A percentile compares a stretch with the other conserved stretches of the same genome.
phyloP scores from a whole-genome alignment of 2,329 filamentous ascomycete genomes.

The Fusarium newnesense region DNA sequence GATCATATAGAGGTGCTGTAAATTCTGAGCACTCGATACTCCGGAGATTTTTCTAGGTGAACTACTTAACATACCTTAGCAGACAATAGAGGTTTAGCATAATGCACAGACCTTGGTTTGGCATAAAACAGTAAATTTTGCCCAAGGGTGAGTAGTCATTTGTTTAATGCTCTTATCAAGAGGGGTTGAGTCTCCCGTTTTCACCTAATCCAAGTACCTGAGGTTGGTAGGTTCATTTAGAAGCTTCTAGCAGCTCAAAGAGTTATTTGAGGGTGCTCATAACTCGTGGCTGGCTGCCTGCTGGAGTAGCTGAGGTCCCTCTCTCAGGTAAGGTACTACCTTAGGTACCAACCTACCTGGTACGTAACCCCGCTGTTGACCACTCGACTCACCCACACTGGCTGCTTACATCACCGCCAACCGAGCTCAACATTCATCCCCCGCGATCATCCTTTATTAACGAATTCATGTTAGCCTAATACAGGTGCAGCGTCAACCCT shows the following conservation, averaged over 20 bases:
- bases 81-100: neutral
- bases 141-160: neutral
- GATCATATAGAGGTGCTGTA: neutral
- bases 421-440: constrained; percentile 20
- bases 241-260: constrained; percentile 18
- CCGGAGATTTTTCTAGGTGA: neutral
- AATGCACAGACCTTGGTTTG: neutral
- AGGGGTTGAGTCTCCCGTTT: neutral
- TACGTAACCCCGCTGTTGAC: constrained; percentile 26
- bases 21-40: too few species aligned
- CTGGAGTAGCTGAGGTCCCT: neutral
- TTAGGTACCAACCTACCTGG: too few species aligned
- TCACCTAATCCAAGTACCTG: too few species aligned
- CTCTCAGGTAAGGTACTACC: neutral
- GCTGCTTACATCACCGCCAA: constrained; percentile 36
- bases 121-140: neutral
- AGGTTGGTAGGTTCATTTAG: neutral
- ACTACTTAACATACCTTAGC: neutral
- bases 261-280: neutral
- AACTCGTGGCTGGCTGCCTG: constrained; percentile 21
- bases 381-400: neutral
- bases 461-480: neutral
- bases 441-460: constrained; percentile 8
- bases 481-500: neutral
- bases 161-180: neutral